These are phyloP conservation scores for Hymenoscyphus infarciens DNA, from an alignment of 2,329 filamentous ascomycete species.

Conservation along the genomic window DNA sequence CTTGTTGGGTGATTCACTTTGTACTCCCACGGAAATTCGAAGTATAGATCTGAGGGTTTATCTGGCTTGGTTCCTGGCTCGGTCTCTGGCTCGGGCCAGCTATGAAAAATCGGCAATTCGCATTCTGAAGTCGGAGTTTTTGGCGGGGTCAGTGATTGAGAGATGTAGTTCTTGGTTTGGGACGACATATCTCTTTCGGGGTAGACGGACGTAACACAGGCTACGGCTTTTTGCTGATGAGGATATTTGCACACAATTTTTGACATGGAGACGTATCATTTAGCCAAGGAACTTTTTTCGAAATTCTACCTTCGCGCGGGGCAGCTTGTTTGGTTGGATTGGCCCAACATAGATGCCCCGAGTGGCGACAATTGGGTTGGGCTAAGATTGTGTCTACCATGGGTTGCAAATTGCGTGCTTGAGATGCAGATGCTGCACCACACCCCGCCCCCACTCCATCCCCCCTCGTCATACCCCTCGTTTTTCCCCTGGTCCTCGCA, in stretches of 20 bases:
- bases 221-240: background rate
- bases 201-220: background rate
- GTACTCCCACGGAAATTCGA: slow-evolving; percentile 3
- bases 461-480: too few species aligned
- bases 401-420: background rate
- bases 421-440: background rate
- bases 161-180: background rate
- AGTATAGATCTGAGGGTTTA: slow-evolving; percentile 2
- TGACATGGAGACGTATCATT: background rate
- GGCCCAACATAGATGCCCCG: too few species aligned
- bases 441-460: background rate
- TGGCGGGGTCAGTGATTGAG: background rate
- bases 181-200: background rate
- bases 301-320: background rate
- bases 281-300: background rate
- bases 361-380: too few species aligned
- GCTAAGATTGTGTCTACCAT: too few species aligned
- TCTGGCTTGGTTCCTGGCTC: slow-evolving; percentile 22
- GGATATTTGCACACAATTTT: background rate
- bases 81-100: slow-evolving; percentile 28
- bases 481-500: background rate
- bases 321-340: background rate
- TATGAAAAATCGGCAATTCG: slow-evolving; percentile 20
- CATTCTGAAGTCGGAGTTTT: slow-evolving; percentile 1
- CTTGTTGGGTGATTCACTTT: background rate